A percentile compares a stretch with the other conserved stretches of the same genome.
These are phyloP conservation scores for Modicella reniformis DNA, from an alignment of 371 early-diverging fungal species.

Conservation along the genomic window DNA sequence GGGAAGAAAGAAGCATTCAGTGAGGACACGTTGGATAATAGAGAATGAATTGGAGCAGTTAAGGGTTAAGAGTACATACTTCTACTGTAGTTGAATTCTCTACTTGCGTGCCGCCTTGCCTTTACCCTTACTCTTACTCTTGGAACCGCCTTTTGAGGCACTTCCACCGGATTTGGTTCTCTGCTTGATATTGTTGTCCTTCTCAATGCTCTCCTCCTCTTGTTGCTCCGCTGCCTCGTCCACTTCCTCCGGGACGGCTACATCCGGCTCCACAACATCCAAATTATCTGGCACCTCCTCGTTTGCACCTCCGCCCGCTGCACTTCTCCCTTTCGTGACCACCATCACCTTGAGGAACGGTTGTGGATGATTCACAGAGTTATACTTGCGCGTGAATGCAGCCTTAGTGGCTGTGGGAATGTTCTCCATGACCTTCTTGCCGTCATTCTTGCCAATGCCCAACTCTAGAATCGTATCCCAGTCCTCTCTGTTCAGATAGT, in stretches of 20 bases:
- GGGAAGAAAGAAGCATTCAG: too few relatives aligned
- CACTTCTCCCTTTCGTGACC: slow-evolving; percentile 49
- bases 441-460: slow-evolving; percentile 61
- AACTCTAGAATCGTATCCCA: slow-evolving; percentile 87
- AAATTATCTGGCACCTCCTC: slow-evolving; percentile 69
- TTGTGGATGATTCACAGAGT: slow-evolving; percentile 76
- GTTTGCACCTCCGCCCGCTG: slow-evolving; percentile 60
- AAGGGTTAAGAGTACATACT: too few relatives aligned
- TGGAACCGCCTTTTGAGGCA: slow-evolving; percentile 44
- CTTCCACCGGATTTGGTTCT: slow-evolving; percentile 32
- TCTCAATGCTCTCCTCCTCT: slow-evolving; percentile 58
- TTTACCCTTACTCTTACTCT: slow-evolving; percentile 23
- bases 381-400: slow-evolving; percentile 87
- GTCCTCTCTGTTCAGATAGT: slow-evolving; percentile 90
- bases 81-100: too few relatives aligned
- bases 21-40: too few relatives aligned
- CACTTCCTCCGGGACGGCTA: slow-evolving; percentile 61
- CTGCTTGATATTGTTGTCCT: slow-evolving; percentile 62
- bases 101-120: slow-evolving; percentile 19
- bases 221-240: slow-evolving; percentile 66
- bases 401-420: slow-evolving; percentile 80
- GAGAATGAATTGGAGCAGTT: too few relatives aligned
- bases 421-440: slow-evolving; percentile 61
- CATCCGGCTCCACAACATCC: slow-evolving; percentile 74
- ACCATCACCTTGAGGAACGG: slow-evolving; percentile 66